phyloP scores from a whole-genome alignment of 495 filamentous ascomycete species.

The Aspergillus bridgeri region DNA sequence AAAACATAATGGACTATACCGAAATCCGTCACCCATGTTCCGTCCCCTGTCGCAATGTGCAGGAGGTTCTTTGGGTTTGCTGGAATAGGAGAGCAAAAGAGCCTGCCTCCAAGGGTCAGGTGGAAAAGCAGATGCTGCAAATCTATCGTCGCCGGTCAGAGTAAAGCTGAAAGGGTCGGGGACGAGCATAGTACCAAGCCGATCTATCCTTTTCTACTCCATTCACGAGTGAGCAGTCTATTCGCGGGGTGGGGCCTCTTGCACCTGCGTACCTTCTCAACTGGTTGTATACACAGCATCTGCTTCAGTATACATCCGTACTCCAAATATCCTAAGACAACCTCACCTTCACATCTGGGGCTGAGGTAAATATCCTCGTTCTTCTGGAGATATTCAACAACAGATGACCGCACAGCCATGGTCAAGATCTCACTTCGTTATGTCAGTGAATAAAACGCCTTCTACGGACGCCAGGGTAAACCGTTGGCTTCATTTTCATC shows the following conservation, averaged over 20 bases:
- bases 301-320: too few relatives aligned
- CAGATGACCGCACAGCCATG: background rate
- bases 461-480: too few relatives aligned
- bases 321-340: too few relatives aligned
- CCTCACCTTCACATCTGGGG: too few relatives aligned
- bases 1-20: background rate
- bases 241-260: too few relatives aligned
- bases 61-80: background rate
- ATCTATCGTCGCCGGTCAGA: background rate
- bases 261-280: too few relatives aligned
- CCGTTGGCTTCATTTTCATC: too few relatives aligned
- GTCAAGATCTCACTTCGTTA: background rate
- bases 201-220: background rate
- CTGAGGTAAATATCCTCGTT: background rate
- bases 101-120: constrained; percentile 1
- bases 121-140: constrained; percentile 11
- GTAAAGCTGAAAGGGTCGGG: background rate
- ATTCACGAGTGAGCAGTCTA: background rate
- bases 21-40: constrained; percentile 3
- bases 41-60: constrained; percentile 6
- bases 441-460: background rate
- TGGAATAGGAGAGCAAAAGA: background rate
- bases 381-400: background rate
- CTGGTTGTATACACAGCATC: too few relatives aligned
- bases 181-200: background rate